A percentile compares a stretch with the other conserved stretches of the same genome.
Evolutionary conservation across 305 asterid genomes (phyloP).

Genomic region (Plantago coronopus): DNA sequence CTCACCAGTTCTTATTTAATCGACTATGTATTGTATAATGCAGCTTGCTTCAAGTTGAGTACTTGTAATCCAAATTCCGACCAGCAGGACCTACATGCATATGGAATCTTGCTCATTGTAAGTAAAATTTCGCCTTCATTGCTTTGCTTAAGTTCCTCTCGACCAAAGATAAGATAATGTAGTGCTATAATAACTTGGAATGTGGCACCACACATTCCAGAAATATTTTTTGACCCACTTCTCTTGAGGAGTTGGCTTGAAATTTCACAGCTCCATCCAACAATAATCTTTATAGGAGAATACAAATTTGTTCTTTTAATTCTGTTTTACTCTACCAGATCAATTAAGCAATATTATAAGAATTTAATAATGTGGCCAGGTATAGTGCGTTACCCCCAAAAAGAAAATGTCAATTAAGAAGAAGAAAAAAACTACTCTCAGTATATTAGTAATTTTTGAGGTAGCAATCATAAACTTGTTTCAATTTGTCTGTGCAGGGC

Average conservation of each 20-base stretch:
- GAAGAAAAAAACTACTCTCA: constrained; percentile 7
- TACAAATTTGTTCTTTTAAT: too few relatives aligned
- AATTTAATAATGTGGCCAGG: too few relatives aligned
- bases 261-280: too few relatives aligned
- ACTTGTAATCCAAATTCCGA: constrained; percentile 18
- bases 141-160: too few relatives aligned
- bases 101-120: constrained; percentile 17
- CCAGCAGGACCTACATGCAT: constrained; percentile 17
- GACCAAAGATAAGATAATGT: too few relatives aligned
- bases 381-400: not conserved
- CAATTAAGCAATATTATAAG: too few relatives aligned
- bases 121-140: not conserved
- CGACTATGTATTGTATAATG: not conserved
- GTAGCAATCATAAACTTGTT: constrained; percentile 18
- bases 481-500: constrained; percentile 50
- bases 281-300: too few relatives aligned
- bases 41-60: constrained; percentile 21
- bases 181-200: too few relatives aligned
- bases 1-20: not conserved
- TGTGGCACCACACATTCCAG: too few relatives aligned
- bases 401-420: not conserved
- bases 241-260: too few relatives aligned
- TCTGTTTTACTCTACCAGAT: too few relatives aligned
- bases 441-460: constrained; percentile 9
- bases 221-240: too few relatives aligned